phyloP scores from a whole-genome alignment of 768 basidiomycete species.

The Filobasidium wieringae region DNA sequence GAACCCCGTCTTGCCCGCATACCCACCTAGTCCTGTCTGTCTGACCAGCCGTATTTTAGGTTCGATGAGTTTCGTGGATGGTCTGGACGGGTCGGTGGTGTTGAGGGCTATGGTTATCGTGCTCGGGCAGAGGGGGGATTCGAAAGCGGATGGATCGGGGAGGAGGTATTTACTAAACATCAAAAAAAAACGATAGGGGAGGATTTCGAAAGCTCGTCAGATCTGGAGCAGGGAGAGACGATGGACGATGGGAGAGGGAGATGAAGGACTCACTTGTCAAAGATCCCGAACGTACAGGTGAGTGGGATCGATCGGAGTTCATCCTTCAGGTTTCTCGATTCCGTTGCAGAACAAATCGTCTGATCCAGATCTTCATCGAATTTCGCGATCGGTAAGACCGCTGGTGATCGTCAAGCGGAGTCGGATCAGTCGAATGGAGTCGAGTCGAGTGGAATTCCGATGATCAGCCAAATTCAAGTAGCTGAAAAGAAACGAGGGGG shows the following conservation, averaged over 20 bases:
- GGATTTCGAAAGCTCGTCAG: background rate
- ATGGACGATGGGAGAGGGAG: background rate
- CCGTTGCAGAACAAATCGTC: constrained; percentile 49
- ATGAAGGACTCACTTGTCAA: constrained; percentile 59
- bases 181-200: background rate
- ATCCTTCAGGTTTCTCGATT: constrained; percentile 20
- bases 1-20: constrained; percentile 21
- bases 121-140: constrained; percentile 72
- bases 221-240: background rate
- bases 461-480: no score
- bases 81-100: constrained; percentile 4
- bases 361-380: constrained; percentile 57
- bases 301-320: constrained; percentile 34
- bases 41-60: constrained; percentile 23
- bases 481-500: background rate
- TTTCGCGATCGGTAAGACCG: constrained; percentile 56
- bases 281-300: constrained; percentile 63
- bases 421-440: no score
- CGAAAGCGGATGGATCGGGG: constrained; percentile 68
- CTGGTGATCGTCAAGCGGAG: no score
- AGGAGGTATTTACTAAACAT: constrained; percentile 51
- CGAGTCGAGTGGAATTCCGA: no score
- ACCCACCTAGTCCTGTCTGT: constrained; percentile 31
- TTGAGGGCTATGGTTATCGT: constrained; percentile 38
- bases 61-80: background rate